Evolutionary conservation across 257 asterid genomes (phyloP), one percentile per base, ranked within the genome.

Genomic region (Verbena officinalis): DNA sequence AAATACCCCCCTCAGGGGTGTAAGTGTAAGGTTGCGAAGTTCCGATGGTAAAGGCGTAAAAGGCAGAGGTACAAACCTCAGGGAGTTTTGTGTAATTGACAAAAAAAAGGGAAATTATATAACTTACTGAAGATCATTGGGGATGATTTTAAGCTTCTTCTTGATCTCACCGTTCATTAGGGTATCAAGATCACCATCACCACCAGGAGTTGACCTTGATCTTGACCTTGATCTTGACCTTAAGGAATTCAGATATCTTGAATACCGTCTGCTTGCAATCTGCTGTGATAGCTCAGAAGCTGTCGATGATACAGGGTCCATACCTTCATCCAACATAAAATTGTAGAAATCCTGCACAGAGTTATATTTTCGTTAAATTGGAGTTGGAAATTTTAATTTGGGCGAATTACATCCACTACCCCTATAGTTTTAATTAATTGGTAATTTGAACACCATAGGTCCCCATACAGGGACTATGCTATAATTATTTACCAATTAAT

Each of bases 121-220:
- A 10, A 73, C 87, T 78, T 68, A 87, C 89, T 58, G 44, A 56
- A 84, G 65, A 46, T 71, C 42, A 3, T 27, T n/a, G n/a, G 95
- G 95, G 59, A 86, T 82, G 38, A 85, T 84, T 62, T 71, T 74
- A 16, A 84, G 83, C 73, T 84, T 82, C 67, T 75, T 76, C 65
- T 51, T 87, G 14, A 87, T 64, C 51, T 38, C 78, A 21, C 83
- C 95, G 69, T 87, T 82, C 95, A 87, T 82, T 14, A 87, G 73
- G 40, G 9, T 43, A 55, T 45, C 68, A 27, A 84, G 15, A 76
- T 76, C 79, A 27, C 43, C 84, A 38, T 56, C 73, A 23, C 80
- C 71, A 53, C 73, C 85, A 2, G 80, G 75, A 12, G 80, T 46
- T 14, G 77, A 31, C n/a, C n/a, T n/a, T n/a, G n/a, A n/a, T n/a